phyloP scores from a whole-genome alignment of 1,284 basidiomycete genomes.

The Schizophyllum amplum region DNA sequence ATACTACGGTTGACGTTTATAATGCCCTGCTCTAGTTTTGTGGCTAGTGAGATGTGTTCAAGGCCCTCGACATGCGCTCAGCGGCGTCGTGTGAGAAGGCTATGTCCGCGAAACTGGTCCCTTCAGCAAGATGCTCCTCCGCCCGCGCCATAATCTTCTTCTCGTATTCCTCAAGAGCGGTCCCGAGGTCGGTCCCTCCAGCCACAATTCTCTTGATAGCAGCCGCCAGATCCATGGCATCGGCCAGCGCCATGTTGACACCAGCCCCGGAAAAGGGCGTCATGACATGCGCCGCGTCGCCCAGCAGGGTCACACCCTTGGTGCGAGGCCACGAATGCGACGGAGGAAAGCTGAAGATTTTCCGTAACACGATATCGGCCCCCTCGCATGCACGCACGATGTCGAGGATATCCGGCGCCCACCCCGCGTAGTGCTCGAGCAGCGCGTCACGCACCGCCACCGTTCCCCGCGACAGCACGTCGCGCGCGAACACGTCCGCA shows the following conservation, averaged over 20 bases:
- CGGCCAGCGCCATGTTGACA: conserved; percentile 22
- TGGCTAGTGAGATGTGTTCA: no score
- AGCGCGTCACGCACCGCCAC: conserved; percentile 6
- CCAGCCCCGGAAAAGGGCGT: conserved; percentile 33
- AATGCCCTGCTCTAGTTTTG: no score
- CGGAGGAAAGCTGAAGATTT: conserved; percentile 13
- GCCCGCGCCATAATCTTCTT: conserved; percentile 9
- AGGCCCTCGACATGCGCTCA: no score
- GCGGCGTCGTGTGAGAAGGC: conserved; percentile 9
- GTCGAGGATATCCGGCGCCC: conserved; percentile 15
- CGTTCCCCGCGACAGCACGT: background rate
- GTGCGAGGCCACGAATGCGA: conserved; percentile 3
- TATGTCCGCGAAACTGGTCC: conserved; percentile 4
- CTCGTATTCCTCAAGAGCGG: conserved; percentile 8
- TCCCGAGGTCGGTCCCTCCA: background rate
- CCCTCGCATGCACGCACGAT: conserved; percentile 15
- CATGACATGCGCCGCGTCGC: conserved; percentile 38
- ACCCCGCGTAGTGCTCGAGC: conserved; percentile 17
- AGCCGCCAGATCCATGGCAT: conserved; percentile 8
- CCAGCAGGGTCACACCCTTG: conserved; percentile 18
- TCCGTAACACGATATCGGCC: conserved; percentile 14
- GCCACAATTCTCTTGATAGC: background rate
- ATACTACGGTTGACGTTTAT: no score
- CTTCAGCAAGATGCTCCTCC: conserved; percentile 4
- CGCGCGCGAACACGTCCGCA: background rate